Conservation (phyloP, 176 grass and related monocot species). For the Oropetium thomaeum region DNA sequence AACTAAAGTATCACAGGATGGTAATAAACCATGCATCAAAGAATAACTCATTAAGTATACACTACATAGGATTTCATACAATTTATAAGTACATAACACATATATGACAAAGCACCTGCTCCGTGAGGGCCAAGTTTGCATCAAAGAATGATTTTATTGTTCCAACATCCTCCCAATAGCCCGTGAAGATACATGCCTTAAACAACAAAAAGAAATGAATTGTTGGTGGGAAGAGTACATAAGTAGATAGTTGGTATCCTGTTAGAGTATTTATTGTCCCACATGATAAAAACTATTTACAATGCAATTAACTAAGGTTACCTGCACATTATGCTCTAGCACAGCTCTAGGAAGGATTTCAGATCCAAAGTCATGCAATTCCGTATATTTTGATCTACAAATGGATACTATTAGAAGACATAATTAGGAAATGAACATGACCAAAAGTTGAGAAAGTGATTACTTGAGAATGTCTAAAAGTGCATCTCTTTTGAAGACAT, state of each 20-base stretch:
- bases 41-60: background rate
- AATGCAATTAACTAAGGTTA: background rate
- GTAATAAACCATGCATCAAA: background rate
- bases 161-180: slow-evolving; percentile 85
- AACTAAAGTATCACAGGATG: background rate
- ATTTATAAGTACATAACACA: background rate
- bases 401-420: slow-evolving; percentile 16
- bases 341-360: slow-evolving; percentile 74
- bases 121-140: slow-evolving; percentile 75
- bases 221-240: background rate
- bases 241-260: background rate
- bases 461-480: slow-evolving; percentile 73
- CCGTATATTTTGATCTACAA: slow-evolving; percentile 59
- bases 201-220: background rate
- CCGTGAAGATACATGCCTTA: slow-evolving; percentile 65
- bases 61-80: background rate
- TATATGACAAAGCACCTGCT: slow-evolving; percentile 46
- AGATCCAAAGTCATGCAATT: slow-evolving; percentile 73
- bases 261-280: background rate
- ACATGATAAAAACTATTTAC: background rate
- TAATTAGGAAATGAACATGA: background rate
- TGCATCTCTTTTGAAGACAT: slow-evolving; percentile 67
- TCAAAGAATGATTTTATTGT: slow-evolving; percentile 80
- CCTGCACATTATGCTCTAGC: slow-evolving; percentile 59
- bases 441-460: background rate